These are phyloP conservation scores for Hyaloscypha bicolor DNA, from an alignment of 495 filamentous ascomycete species.

Conservation along the genomic window DNA sequence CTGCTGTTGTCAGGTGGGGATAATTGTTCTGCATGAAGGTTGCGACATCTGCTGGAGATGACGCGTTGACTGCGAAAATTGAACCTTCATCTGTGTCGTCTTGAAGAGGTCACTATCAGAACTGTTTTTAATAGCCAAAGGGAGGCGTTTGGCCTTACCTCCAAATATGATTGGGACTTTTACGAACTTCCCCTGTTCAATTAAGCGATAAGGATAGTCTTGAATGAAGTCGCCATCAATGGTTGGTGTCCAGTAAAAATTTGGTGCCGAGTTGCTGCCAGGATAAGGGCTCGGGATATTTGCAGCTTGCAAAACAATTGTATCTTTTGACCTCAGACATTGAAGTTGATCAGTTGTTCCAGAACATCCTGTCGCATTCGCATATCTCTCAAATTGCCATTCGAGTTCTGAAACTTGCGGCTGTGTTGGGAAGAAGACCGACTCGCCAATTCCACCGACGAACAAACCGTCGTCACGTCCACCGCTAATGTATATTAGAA, in stretches of 20 bases:
- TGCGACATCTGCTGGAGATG: slow-evolving; percentile 45
- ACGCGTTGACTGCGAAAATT: slow-evolving; percentile 57
- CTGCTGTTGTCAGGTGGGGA: slow-evolving; percentile 51
- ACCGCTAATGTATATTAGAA: slow-evolving; percentile 37
- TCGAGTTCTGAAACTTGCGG: slow-evolving; percentile 60
- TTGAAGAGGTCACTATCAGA: neutral
- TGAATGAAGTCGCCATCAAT: slow-evolving; percentile 61
- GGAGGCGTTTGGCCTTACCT: slow-evolving; percentile 6
- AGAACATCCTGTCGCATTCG: slow-evolving; percentile 54
- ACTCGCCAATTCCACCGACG: slow-evolving; percentile 44
- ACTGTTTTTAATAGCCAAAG: too few relatives aligned
- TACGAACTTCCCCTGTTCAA: slow-evolving; percentile 60
- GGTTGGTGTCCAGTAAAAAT: slow-evolving; percentile 60
- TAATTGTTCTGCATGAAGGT: slow-evolving; percentile 65
- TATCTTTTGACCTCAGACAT: slow-evolving; percentile 14
- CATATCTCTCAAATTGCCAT: slow-evolving; percentile 63
- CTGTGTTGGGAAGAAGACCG: slow-evolving; percentile 63
- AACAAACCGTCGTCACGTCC: slow-evolving; percentile 26
- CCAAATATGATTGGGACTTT: slow-evolving; percentile 68
- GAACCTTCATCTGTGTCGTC: slow-evolving; percentile 68
- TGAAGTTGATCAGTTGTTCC: slow-evolving; percentile 12
- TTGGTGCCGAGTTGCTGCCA: slow-evolving; percentile 40
- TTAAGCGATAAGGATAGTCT: slow-evolving; percentile 61
- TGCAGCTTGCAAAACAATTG: slow-evolving; percentile 14
- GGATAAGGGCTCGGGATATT: slow-evolving; percentile 35